Base-by-base conservation (phyloP, 116 monocot species). In the Phalaenopsis hybrid region DNA sequence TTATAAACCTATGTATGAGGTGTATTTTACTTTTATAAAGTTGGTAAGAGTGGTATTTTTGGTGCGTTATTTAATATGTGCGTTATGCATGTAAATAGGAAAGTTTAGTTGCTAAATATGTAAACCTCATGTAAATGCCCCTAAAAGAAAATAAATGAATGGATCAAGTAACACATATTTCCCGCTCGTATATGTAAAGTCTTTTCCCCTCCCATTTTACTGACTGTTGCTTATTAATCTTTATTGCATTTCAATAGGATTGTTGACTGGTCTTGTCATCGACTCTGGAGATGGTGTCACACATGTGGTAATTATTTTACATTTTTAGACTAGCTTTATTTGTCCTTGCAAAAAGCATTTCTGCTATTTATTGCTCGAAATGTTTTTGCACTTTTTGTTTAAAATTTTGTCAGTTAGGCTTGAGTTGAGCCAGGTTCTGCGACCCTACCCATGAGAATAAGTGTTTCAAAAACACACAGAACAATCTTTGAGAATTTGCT, bases 281-380 rank as follows among this genome's bases (percentile, higher is more conserved):
- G 97, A 97, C 82, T 91, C 92, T 41, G 97, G 97, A 65, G 97
- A 97, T 88, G 97, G 97, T 86, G 94, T 97, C 72, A 97, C 97
- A 81, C 97, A 97, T 89, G 97, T 97, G 91, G 97, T 97, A 91
- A 86, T 85, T 75, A 11, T 44, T 15, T 75, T 44, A 75, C 5
- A 20, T 44, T 45, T 28, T 70, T 70, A 0, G 70, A 34, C 33
- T 15, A 33, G 8, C 12, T 15, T 70, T 70, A 37, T 70, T 70
- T 70, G 33, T 70, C 31, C 34, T 72, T 31, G 13, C 31, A 16
- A 37, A 63, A 84, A 65, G n/a, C 77, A 79, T 83, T 68, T 15
- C 52, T 72, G 37, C 37, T 72, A 72, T 72, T 41, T 72, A 72
- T 37, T 37, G 5, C 13, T 12, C 16, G 15, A 72, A 33, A 72